These are phyloP conservation scores for Viola odorata DNA, from an alignment of 345 rosid genomes.

Conservation along the genomic window DNA sequence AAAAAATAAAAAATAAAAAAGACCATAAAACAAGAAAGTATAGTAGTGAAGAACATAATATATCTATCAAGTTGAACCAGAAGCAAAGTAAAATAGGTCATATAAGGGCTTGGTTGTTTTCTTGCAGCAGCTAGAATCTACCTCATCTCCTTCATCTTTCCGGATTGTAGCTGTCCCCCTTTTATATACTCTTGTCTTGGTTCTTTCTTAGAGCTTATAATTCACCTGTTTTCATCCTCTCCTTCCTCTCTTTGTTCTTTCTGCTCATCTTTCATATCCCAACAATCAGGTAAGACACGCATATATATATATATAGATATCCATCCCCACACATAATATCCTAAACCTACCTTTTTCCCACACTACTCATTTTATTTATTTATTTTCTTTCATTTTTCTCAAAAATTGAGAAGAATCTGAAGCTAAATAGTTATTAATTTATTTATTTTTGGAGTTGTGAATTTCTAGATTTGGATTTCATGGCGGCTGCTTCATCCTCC, in stretches of 20 bases:
- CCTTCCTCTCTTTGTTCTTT: constrained; percentile 13
- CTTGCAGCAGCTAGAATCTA: too few species aligned
- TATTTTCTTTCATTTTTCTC: too few species aligned
- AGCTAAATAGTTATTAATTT: neutral
- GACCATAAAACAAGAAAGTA: too few species aligned
- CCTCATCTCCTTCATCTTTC: constrained; percentile 31
- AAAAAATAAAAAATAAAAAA: too few species aligned
- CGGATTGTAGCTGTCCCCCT: constrained; percentile 49
- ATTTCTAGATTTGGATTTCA: neutral
- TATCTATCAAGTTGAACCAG: neutral
- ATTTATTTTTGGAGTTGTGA: too few species aligned
- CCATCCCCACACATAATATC: too few species aligned
- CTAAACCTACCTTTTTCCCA: too few species aligned
- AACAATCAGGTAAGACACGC: too few species aligned
- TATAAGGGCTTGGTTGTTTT: constrained; percentile 28
- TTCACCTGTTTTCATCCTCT: constrained; percentile 5
- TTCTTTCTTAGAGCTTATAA: constrained; percentile 26
- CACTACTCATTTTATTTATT: too few species aligned
- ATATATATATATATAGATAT: too few species aligned
- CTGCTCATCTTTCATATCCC: neutral
- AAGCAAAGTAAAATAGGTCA: constrained; percentile 23
- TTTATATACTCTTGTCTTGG: constrained; percentile 29
- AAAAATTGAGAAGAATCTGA: too few species aligned
- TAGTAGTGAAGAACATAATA: too few species aligned
- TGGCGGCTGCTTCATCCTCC: constrained; percentile 24